Percentiles rank a stretch among this genome's conserved stretches.
phyloP scores from a whole-genome alignment of 164 flowering plant genomes.

The Liriodendron chinense region DNA sequence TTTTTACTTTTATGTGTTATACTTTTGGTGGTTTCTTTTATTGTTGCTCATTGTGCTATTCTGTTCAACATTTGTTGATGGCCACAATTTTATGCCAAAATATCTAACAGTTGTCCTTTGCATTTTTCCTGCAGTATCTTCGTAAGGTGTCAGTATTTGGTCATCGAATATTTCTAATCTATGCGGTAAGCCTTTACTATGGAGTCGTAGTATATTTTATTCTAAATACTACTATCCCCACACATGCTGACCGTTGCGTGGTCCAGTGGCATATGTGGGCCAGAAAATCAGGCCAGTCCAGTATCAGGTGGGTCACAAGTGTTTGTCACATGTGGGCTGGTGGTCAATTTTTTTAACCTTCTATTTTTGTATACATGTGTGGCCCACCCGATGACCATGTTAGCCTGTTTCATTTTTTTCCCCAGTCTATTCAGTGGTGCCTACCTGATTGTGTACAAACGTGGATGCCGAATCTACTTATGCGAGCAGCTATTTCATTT shows the following conservation, averaged over 20 bases:
- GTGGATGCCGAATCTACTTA: not conserved
- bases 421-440: not conserved
- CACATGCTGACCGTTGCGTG: not conserved
- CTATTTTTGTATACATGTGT: not conserved
- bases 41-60: not conserved
- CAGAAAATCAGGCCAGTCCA: not conserved
- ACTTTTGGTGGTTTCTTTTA: not conserved
- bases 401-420: not conserved
- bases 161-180: slow-evolving; percentile 88
- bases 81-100: not conserved
- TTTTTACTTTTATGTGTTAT: not conserved
- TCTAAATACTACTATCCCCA: not conserved
- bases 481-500: not conserved
- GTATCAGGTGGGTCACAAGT: not conserved
- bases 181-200: slow-evolving; percentile 62
- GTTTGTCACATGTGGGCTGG: no score
- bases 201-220: not conserved
- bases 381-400: not conserved
- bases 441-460: no score
- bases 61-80: not conserved
- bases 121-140: slow-evolving; percentile 70
- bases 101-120: slow-evolving; percentile 11
- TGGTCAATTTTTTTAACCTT: not conserved
- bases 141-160: slow-evolving; percentile 90
- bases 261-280: not conserved